These are phyloP conservation scores for Allantophomopsis lycopodina DNA, from an alignment of 2,329 filamentous ascomycete species.

Conservation along the genomic window DNA sequence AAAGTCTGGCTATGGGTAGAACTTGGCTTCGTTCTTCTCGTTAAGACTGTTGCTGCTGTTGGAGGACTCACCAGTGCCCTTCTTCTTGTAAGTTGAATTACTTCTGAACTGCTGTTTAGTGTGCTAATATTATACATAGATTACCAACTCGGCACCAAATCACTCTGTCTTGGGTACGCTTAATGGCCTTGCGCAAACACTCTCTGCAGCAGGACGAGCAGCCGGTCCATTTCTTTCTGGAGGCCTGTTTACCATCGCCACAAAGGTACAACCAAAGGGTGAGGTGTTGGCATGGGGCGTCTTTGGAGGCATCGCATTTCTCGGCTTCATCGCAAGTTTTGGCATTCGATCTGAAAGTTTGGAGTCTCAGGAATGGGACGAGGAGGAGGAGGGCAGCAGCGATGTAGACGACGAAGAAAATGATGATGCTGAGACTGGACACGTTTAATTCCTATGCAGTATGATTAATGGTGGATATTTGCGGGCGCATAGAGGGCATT, in stretches of 20 bases:
- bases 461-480: no score
- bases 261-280: constrained; percentile 61
- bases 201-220: constrained; percentile 81
- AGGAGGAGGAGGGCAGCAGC: constrained; percentile 10
- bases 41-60: constrained; percentile 85
- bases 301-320: constrained; percentile 69
- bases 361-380: constrained; percentile 38
- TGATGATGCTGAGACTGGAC: constrained; percentile 1
- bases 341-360: constrained; percentile 54
- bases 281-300: constrained; percentile 77
- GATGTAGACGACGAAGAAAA: constrained; percentile 12
- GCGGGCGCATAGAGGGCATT: no score
- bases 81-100: constrained; percentile 49
- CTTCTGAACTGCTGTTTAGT: background rate
- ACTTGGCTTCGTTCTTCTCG: constrained; percentile 63
- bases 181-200: constrained; percentile 86
- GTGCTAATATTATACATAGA: constrained; percentile 30
- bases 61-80: constrained; percentile 83
- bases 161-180: constrained; percentile 76
- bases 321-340: constrained; percentile 70
- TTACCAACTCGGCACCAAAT: constrained; percentile 86
- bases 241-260: constrained; percentile 69
- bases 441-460: background rate
- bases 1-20: constrained; percentile 66
- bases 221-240: constrained; percentile 83